Conservation (phyloP, 2,329 filamentous ascomycete genomes). For the Periconia sp. region DNA sequence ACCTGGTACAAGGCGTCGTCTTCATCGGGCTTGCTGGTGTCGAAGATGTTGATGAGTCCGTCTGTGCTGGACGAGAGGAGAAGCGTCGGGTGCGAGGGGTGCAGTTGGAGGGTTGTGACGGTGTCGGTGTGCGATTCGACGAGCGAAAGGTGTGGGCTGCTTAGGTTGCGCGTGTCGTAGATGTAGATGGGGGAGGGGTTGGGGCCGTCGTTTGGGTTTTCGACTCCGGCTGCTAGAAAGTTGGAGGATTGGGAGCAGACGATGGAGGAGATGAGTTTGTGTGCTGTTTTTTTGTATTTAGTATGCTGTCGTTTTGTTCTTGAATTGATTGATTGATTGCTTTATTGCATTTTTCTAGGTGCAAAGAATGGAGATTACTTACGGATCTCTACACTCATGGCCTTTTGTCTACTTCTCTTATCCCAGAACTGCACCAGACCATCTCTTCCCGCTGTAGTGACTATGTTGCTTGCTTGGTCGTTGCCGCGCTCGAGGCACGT, state of each 20-base stretch:
- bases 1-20: slow-evolving; percentile 78
- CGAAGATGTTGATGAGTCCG: slow-evolving; percentile 75
- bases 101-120: slow-evolving; percentile 63
- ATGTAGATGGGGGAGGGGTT: slow-evolving; percentile 41
- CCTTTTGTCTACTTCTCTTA: slow-evolving; percentile 56
- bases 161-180: slow-evolving; percentile 46
- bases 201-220: slow-evolving; percentile 59
- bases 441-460: slow-evolving; percentile 73
- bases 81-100: slow-evolving; percentile 61
- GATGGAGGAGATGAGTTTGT: slow-evolving; percentile 63
- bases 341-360: no score
- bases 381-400: slow-evolving; percentile 40
- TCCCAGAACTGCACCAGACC: slow-evolving; percentile 70
- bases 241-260: slow-evolving; percentile 60
- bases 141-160: slow-evolving; percentile 42
- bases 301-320: not conserved
- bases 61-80: slow-evolving; percentile 79
- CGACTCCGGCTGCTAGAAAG: slow-evolving; percentile 71
- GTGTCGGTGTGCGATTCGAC: slow-evolving; percentile 58
- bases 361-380: slow-evolving; percentile 4
- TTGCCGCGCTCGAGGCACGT: slow-evolving; percentile 63
- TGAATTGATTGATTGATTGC: no score
- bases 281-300: slow-evolving; percentile 43
- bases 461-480: slow-evolving; percentile 50
- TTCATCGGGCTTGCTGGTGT: slow-evolving; percentile 65